Evolutionary conservation across 495 filamentous ascomycete genomes (phyloP).

Genomic region (Niebla homalea): DNA sequence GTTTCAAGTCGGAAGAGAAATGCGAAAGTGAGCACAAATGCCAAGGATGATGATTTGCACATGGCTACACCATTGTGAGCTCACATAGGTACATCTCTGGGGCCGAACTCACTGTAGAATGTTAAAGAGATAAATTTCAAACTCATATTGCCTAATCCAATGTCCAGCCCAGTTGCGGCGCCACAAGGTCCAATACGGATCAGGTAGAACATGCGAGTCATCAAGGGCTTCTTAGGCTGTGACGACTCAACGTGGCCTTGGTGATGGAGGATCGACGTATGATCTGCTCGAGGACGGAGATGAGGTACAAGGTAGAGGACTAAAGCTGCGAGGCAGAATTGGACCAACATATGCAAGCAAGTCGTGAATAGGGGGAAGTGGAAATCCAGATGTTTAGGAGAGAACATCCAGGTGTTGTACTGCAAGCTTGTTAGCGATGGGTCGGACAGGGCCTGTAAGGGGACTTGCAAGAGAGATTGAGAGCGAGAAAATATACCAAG

Average conservation of each 20-base stretch:
- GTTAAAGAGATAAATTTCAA: slow-evolving; percentile 91
- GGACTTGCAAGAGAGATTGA: slow-evolving; percentile 80
- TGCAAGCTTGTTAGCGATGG: slow-evolving; percentile 19
- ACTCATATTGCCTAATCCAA: slow-evolving; percentile 91
- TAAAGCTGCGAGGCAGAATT: slow-evolving; percentile 69
- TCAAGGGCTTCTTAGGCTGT: slow-evolving; percentile 50
- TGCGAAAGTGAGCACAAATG: slow-evolving; percentile 91
- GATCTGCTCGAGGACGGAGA: slow-evolving; percentile 53
- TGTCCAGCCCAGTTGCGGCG: slow-evolving; percentile 84
- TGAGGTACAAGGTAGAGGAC: slow-evolving; percentile 76
- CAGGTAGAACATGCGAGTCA: slow-evolving; percentile 84
- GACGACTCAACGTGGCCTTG: slow-evolving; percentile 28
- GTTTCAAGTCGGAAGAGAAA: slow-evolving; percentile 87
- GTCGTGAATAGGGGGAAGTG: slow-evolving; percentile 94
- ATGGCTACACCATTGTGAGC: slow-evolving; percentile 45
- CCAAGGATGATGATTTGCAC: slow-evolving; percentile 96
- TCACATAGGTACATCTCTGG: background rate
- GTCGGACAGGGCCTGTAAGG: background rate
- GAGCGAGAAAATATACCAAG: slow-evolving; percentile 93
- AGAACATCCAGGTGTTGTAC: slow-evolving; percentile 99
- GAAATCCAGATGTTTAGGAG: slow-evolving; percentile 70
- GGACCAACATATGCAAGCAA: slow-evolving; percentile 88
- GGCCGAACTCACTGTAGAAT: slow-evolving; percentile 60
- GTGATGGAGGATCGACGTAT: slow-evolving; percentile 26
- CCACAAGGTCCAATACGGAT: slow-evolving; percentile 90